Evolutionary conservation across 192 early-diverging fungal species (phyloP), one percentile per base, ranked within the genome.

Genomic region (Backusella circina): DNA sequence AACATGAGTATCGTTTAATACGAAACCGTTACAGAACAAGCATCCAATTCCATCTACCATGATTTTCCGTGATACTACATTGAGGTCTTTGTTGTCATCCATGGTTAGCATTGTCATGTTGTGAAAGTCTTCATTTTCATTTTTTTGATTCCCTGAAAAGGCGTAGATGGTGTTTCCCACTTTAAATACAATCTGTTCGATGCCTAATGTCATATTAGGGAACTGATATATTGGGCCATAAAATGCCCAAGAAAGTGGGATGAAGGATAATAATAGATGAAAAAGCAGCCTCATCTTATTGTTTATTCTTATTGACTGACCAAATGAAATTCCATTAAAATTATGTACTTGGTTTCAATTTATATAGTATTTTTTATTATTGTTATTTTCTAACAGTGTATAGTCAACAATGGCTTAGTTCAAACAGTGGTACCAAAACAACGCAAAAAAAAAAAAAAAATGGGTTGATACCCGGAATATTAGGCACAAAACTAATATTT

Each of bases 71-170:
- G 9, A 28, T 28, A 12, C 9, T 30, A 15, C 15, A 12, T 61
- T 21, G 5, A 61, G 23, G 10, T 26, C 26, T 28, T 61, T 61
- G 21, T 28, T 12, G 1, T 23, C 54, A 61, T 61, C 54, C 3
- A 61, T 61, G 7, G 9, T 61, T 28, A 13, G 18, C 23, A 9
- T 61, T 26, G 54, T 61, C 8, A 28, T 28, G 13, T 61, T 57
- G 0, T 57, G 0, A 10, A 3, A 9, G 2, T 12, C 7, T 1
- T 0, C 1, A 1, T 0, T 23, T 0, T 7, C 0, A 57, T 57
- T 0, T 12, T 1, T 0, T 26, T 28, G 54, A 1, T 1, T 12
- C 12, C 54, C 54, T 61, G 21, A 21, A 26, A 26, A 26, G 7
- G 23, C 10, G 12, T 61, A 61, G 21, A 61, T 61, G 2, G 54